Evolutionary conservation across 495 filamentous ascomycete genomes (phyloP).

Genomic region (Xylaria longipes): DNA sequence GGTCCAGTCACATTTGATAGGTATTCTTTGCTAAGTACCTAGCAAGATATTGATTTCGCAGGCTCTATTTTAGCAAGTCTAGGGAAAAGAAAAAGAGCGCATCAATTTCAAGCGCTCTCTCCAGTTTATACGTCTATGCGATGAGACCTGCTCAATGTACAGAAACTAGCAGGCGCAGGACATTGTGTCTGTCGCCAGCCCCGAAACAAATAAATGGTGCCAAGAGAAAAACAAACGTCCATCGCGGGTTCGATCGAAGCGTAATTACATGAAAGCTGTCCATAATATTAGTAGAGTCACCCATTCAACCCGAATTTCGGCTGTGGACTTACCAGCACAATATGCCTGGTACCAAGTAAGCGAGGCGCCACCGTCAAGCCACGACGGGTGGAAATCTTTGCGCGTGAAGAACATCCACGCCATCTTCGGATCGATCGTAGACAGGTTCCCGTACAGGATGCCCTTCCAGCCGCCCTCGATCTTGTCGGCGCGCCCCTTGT

Average conservation of each 20-base stretch:
- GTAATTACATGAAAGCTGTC: slow-evolving; percentile 40
- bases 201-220: not conserved
- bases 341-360: slow-evolving; percentile 89
- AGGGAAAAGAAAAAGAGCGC: not conserved
- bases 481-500: slow-evolving; percentile 61
- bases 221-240: not conserved
- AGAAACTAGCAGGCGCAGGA: not conserved
- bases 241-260: not conserved
- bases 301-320: not conserved
- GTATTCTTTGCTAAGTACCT: not conserved
- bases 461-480: slow-evolving; percentile 83
- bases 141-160: not conserved
- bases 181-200: not conserved
- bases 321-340: slow-evolving; percentile 62
- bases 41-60: not conserved
- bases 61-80: not conserved
- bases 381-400: slow-evolving; percentile 67
- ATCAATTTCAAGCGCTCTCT: not conserved
- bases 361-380: slow-evolving; percentile 86
- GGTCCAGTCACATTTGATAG: not conserved
- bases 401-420: slow-evolving; percentile 78
- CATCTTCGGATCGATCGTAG: slow-evolving; percentile 72
- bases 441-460: slow-evolving; percentile 82
- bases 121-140: not conserved
- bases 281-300: slow-evolving; percentile 25